A percentile compares a stretch with the other conserved stretches of the same genome.
Conservation (phyloP, 164 flowering plant genomes). For the Stephania yunnanensis region DNA sequence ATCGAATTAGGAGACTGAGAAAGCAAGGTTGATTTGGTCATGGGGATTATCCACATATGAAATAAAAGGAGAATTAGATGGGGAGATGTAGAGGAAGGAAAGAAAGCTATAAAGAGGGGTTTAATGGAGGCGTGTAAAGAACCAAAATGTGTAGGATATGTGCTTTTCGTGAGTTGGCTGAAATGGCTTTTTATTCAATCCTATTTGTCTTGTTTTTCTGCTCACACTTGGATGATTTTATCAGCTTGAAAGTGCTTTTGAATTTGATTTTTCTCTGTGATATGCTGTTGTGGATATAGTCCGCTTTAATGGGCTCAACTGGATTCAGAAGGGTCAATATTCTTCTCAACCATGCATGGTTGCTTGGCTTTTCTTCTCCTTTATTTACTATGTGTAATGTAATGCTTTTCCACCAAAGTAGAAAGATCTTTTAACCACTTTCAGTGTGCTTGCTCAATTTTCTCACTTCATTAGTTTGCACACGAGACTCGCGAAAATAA, state of each 20-base stretch:
- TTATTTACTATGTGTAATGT: too few species aligned
- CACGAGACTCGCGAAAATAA: too few species aligned
- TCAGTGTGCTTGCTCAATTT: too few species aligned
- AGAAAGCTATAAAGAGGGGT: neutral
- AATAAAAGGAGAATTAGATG: neutral
- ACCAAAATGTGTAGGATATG: slow-evolving; percentile 17
- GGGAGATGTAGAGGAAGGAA: neutral
- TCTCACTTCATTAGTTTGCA: too few species aligned
- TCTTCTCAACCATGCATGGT: neutral
- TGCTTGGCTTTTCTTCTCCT: too few species aligned
- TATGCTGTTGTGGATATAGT: neutral
- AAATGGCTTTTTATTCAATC: slow-evolving; percentile 4
- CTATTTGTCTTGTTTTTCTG: neutral
- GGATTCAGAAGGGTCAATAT: neutral
- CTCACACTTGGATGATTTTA: neutral
- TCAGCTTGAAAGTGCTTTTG: neutral
- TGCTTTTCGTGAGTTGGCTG: slow-evolving; percentile 17
- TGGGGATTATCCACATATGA: neutral
- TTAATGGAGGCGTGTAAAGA: slow-evolving; percentile 12
- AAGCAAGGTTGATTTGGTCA: slow-evolving; percentile 6
- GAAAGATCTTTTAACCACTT: too few species aligned
- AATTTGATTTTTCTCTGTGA: neutral
- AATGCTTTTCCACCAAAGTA: too few species aligned
- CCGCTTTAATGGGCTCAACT: neutral
- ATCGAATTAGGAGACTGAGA: neutral